These are phyloP conservation scores for Tetracladium setigerum DNA, from an alignment of 495 filamentous ascomycete genomes.

Conservation along the genomic window DNA sequence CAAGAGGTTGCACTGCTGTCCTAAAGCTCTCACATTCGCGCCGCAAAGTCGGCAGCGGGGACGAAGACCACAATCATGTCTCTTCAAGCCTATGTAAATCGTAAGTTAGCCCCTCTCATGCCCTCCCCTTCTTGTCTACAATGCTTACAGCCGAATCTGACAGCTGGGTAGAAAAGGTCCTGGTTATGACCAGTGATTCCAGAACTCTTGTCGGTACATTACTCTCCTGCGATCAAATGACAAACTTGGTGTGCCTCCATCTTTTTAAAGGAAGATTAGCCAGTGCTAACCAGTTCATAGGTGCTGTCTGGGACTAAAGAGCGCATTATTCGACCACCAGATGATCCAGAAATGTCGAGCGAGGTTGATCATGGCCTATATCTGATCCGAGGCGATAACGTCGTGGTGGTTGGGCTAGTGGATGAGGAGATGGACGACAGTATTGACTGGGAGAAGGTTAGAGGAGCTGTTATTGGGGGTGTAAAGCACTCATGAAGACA, in stretches of 20 bases:
- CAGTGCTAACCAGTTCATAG: constrained; percentile 21
- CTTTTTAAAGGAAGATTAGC: not conserved
- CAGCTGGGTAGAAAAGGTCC: constrained; percentile 66
- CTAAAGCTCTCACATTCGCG: constrained; percentile 4
- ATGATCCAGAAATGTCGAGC: constrained; percentile 73
- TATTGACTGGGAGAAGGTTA: constrained; percentile 88
- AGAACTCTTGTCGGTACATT: constrained; percentile 80
- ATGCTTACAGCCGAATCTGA: constrained; percentile 29
- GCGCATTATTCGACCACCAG: constrained; percentile 75
- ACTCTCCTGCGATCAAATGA: constrained; percentile 81
- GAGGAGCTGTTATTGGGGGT: constrained; percentile 65
- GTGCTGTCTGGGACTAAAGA: constrained; percentile 78
- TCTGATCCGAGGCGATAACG: constrained; percentile 88
- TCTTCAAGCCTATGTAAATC: constrained; percentile 22
- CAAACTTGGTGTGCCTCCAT: constrained; percentile 59
- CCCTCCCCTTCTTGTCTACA: constrained; percentile 4
- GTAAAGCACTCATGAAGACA: constrained; percentile 22
- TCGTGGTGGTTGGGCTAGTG: constrained; percentile 82
- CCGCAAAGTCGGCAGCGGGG: constrained; percentile 13
- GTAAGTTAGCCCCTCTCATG: constrained; percentile 11
- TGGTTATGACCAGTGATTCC: constrained; percentile 87
- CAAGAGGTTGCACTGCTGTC: not conserved
- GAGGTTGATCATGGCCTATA: constrained; percentile 84
- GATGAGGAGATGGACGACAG: constrained; percentile 80
- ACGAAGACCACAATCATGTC: constrained; percentile 13